Base-by-base conservation (phyloP, 306 rosid species). In the Mimosa pudica region DNA sequence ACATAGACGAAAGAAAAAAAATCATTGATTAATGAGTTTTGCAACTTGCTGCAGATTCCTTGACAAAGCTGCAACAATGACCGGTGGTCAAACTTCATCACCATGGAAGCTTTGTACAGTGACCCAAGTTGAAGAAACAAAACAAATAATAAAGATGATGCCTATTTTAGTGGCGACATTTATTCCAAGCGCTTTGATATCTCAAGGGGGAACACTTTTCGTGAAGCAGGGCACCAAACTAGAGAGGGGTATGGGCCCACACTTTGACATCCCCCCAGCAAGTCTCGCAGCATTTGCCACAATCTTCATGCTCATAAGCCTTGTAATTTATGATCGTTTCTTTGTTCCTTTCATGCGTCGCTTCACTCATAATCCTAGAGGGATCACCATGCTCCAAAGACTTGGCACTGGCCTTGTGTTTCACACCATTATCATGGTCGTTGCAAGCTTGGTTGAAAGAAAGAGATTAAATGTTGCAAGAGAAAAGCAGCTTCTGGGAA, bases 111-210 rank as follows among this genome's bases (percentile, higher is more conserved):
- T 84, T 71, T 88, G 92, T 78, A 51, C 97, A 7, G 97, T 89
- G 76, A 94, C 93, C 33, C 97, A 92, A 87, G 96, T 90, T 2
- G 97, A 94, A 83, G 97, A 94, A 89, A 92, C 97, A 18, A 94
- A 92, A 82, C 97, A 92, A 87, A 94, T 92, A 89, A 52, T 81
- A 45, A 94, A 89, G 83, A 71, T 94, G 94, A 36, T 92, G 2
- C 97, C 98, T 9, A 70, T 94, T 77, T 70, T 92, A 70, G 47
- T 83, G 17, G 87, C 87, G 12, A 82, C 97, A 48, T 74, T 92
- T 71, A 32, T 91, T 20, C 97, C 98, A 74, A 87, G 93, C 85
- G 66, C 83, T 52, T 5, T 87, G 46, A 3, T 79, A 51, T 80
- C 86, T 64, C 94, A 87, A 71, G 70, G 77, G 0, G 35, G 71